A percentile compares a stretch with the other conserved stretches of the same genome.
Conservation (phyloP, 768 basidiomycete species). For the Gloeopeniophorella convolvens region DNA sequence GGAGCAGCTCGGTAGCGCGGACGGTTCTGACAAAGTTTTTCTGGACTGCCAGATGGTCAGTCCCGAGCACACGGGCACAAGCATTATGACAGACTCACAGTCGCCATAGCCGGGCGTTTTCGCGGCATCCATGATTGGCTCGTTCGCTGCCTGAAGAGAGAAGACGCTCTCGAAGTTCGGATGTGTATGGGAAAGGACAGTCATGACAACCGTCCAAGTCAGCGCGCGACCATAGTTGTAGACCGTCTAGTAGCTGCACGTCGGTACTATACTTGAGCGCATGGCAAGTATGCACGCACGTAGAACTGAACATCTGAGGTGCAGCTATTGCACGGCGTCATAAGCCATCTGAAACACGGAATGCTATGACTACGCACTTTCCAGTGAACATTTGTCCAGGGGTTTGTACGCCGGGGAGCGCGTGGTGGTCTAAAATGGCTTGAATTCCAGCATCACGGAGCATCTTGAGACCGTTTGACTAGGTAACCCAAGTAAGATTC, state of each 20-base stretch:
- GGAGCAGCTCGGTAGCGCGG: conserved; percentile 13
- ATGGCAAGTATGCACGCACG: conserved; percentile 32
- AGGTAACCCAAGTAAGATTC: not conserved
- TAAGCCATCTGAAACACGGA: not conserved
- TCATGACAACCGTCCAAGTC: conserved; percentile 80
- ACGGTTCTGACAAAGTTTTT: not conserved
- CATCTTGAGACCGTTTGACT: conserved; percentile 60
- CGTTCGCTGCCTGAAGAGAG: conserved; percentile 71
- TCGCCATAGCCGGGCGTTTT: conserved; percentile 63
- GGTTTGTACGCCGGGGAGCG: conserved; percentile 62
- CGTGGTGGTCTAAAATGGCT: conserved; percentile 65
- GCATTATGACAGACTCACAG: conserved; percentile 39
- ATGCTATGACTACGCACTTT: conserved; percentile 33
- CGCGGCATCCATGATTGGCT: conserved; percentile 65
- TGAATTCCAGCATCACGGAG: conserved; percentile 57
- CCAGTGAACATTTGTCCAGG: conserved; percentile 63
- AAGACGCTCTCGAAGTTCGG: conserved; percentile 58
- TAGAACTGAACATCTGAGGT: conserved; percentile 68
- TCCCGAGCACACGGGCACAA: no score
- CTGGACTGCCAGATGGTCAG: no score
- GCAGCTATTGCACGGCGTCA: conserved; percentile 38
- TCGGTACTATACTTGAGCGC: not conserved
- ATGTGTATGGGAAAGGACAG: conserved; percentile 62
- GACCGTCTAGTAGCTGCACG: conserved; percentile 40
- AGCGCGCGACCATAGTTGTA: conserved; percentile 73